These are phyloP conservation scores for Linnemannia zychae DNA, from an alignment of 192 early-diverging fungal species.

Conservation along the genomic window DNA sequence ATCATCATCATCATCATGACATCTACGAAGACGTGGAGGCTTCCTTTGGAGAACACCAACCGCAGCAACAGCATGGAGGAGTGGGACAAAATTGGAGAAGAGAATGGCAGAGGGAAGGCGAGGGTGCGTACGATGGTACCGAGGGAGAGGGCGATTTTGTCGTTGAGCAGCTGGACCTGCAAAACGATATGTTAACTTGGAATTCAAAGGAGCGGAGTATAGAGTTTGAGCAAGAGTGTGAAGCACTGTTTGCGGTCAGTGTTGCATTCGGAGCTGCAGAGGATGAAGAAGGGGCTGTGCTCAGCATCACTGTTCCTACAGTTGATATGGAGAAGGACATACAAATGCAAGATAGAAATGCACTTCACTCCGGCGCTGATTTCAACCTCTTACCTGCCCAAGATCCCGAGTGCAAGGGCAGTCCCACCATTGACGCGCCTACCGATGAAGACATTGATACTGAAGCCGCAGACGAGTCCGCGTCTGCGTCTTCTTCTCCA, in stretches of 20 bases:
- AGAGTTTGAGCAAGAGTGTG: neutral
- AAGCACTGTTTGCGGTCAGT: neutral
- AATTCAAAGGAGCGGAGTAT: neutral
- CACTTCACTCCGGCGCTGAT: neutral
- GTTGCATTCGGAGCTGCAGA: neutral
- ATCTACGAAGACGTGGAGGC: neutral
- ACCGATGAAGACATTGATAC: neutral
- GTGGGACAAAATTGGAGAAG: neutral
- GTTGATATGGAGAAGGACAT: neutral
- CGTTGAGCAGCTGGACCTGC: conserved; percentile 2
- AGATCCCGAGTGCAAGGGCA: neutral
- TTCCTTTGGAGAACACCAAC: neutral
- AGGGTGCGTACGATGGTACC: neutral
- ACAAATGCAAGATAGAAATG: neutral
- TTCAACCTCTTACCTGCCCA: neutral
- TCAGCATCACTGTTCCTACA: neutral
- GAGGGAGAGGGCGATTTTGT: neutral
- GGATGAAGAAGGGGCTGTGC: neutral
- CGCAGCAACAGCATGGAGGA: neutral
- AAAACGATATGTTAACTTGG: neutral
- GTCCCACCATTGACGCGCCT: neutral
- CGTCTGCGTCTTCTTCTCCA: neutral
- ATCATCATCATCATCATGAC: neutral
- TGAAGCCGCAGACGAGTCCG: neutral
- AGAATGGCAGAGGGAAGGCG: neutral